Evolutionary conservation across 331 rosid species (phyloP), one percentile per base, ranked within the genome.

Genomic region (Dryas integrifolia): DNA sequence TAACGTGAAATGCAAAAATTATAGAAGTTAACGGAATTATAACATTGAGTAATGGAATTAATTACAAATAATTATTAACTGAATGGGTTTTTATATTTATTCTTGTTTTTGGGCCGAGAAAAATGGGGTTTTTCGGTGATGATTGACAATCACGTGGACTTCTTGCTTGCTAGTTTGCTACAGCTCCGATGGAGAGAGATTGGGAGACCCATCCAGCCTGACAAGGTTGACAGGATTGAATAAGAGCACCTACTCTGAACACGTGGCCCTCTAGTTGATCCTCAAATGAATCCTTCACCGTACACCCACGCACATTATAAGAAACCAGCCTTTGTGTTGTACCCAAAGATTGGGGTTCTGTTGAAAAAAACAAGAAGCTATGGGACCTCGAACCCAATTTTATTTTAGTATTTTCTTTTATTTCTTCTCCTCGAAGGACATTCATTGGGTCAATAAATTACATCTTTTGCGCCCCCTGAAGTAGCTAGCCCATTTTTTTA

Each of bases 151-250:
- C 30, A 30, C 14, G 67, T 41, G 49, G 67, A 62, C 15, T 61
- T 13, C 40, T 1, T 6, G 66, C 7, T 56, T 41, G n/a, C 35
- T 43, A n/a, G 35, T 30, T 2, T 30, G 75, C 75, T 45, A 30
- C 57, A 46, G 76, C 58, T 14, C 75, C 26, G 4, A 38, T 70
- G 41, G 61, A 44, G 40, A 12, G 67, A 30, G 60, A 45, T 5
- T 8, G 53, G 77, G 35, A 3, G 51, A 21, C 50, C 67, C 77
- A 65, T 72, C 73, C 65, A 81, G 78, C 63, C 7, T 51, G 64
- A 72, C 72, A 53, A 60, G 58, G 65, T 68, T 47, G 79, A 52
- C 76, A 26, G 59, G 56, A 69, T 60, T 77, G 64, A 81, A 81
- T 55, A 38, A 15, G 49, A 72, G 43, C 63, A 61, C 68, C 76